A percentile compares a stretch with the other conserved stretches of the same genome.
phyloP scores from a whole-genome alignment of 352 stramenopile genomes.

The Globisporangium radiosum region DNA sequence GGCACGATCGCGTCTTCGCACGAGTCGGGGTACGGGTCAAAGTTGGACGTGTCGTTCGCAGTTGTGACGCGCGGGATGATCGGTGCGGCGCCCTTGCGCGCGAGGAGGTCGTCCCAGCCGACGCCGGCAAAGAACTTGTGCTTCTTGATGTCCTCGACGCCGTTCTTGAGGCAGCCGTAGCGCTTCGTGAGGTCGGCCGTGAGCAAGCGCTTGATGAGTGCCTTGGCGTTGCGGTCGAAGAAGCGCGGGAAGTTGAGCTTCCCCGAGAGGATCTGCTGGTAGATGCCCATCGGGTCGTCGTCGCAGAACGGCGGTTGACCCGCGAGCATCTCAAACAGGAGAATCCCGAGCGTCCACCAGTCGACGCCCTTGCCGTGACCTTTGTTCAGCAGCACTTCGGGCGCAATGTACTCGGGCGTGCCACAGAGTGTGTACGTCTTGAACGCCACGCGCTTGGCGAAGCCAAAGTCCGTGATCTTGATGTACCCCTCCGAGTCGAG shows the following conservation, averaged over 20 bases:
- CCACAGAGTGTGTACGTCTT: slow-evolving; percentile 94
- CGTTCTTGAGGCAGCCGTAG: slow-evolving; percentile 95
- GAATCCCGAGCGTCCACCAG: slow-evolving; percentile 95
- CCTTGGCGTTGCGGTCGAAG: slow-evolving; percentile 94
- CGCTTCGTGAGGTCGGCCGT: slow-evolving; percentile 95
- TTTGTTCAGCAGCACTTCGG: slow-evolving; percentile 89
- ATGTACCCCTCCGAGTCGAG: slow-evolving; percentile 94
- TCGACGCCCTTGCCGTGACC: slow-evolving; percentile 89
- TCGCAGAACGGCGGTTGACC: slow-evolving; percentile 95
- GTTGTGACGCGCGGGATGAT: slow-evolving; percentile 91
- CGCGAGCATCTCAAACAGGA: slow-evolving; percentile 97
- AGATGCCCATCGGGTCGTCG: slow-evolving; percentile 95
- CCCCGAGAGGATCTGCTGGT: slow-evolving; percentile 92
- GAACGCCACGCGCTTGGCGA: slow-evolving; percentile 92
- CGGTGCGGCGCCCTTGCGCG: slow-evolving; percentile 84
- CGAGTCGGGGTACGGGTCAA: slow-evolving; percentile 95
- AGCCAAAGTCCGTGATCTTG: slow-evolving; percentile 94
- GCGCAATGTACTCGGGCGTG: slow-evolving; percentile 91
- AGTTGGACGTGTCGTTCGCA: slow-evolving; percentile 94
- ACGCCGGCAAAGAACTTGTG: slow-evolving; percentile 94
- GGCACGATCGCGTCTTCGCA: slow-evolving; percentile 86
- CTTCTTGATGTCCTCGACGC: slow-evolving; percentile 94
- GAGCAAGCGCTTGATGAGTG: slow-evolving; percentile 95
- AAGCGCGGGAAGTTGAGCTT: slow-evolving; percentile 94
- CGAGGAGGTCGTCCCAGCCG: slow-evolving; percentile 89